Evolutionary conservation across 2,329 filamentous ascomycete species (phyloP).

Genomic region (Ophiocordyceps unilateralis): DNA sequence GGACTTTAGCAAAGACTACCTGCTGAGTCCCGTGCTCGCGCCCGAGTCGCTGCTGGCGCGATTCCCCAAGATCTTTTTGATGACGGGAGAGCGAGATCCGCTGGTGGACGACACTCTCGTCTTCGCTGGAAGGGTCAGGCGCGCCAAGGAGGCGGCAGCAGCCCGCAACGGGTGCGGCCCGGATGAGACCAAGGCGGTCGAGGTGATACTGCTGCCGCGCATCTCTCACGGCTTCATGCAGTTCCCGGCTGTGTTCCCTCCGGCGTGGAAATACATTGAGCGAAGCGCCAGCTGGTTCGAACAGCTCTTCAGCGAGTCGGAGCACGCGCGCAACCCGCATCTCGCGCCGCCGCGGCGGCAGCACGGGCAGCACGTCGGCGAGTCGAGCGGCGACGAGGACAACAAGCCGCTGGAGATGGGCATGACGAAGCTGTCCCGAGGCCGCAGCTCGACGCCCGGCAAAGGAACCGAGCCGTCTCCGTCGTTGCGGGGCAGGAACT

Average conservation of each 20-base stretch:
- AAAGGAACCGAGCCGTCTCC: too few relatives aligned
- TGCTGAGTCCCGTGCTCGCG: slow-evolving; percentile 77
- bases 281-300: slow-evolving; percentile 68
- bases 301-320: slow-evolving; percentile 47
- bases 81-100: slow-evolving; percentile 89
- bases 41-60: slow-evolving; percentile 65
- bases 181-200: slow-evolving; percentile 29
- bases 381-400: slow-evolving; percentile 65
- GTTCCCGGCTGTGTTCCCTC: slow-evolving; percentile 74
- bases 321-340: slow-evolving; percentile 17
- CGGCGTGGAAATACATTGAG: slow-evolving; percentile 76
- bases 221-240: slow-evolving; percentile 90
- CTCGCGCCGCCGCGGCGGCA: neutral
- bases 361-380: slow-evolving; percentile 22
- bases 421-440: slow-evolving; percentile 30
- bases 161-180: slow-evolving; percentile 1
- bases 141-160: slow-evolving; percentile 46
- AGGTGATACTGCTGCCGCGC: slow-evolving; percentile 72
- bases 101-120: slow-evolving; percentile 94
- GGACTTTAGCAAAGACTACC: slow-evolving; percentile 80
- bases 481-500: too few relatives aligned
- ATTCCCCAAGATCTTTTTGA: slow-evolving; percentile 90
- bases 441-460: too few relatives aligned
- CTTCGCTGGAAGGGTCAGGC: slow-evolving; percentile 74
- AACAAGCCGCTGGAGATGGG: slow-evolving; percentile 69